Percentiles rank a stretch among this genome's conserved stretches.
Evolutionary conservation across 2,329 filamentous ascomycete genomes (phyloP).

Genomic region (Penicillium sp.): DNA sequence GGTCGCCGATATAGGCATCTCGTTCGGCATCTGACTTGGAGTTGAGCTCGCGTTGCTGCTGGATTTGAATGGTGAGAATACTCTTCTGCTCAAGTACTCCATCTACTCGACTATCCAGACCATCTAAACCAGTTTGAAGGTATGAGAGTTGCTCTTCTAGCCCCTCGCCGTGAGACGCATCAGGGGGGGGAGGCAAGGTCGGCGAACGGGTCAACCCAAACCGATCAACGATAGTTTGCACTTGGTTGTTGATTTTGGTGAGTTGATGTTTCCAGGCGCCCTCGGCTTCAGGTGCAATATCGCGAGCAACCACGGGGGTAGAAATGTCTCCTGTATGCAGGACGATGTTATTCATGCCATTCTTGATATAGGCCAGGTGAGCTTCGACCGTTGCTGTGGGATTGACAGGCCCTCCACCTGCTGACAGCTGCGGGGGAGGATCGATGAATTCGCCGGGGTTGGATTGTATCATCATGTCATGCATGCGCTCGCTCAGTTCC

Average conservation of each 20-base stretch:
- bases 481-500: slow-evolving; percentile 63
- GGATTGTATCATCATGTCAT: slow-evolving; percentile 60
- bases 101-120: slow-evolving; percentile 72
- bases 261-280: slow-evolving; percentile 47
- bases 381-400: slow-evolving; percentile 41
- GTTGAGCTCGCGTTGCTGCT: slow-evolving; percentile 91
- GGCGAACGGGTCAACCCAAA: slow-evolving; percentile 45
- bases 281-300: slow-evolving; percentile 44
- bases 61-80: slow-evolving; percentile 86
- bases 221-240: slow-evolving; percentile 58
- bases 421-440: slow-evolving; percentile 35
- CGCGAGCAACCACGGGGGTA: neutral
- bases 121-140: slow-evolving; percentile 76
- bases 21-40: slow-evolving; percentile 71
- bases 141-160: slow-evolving; percentile 69
- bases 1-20: slow-evolving; percentile 47
- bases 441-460: slow-evolving; percentile 37
- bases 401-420: slow-evolving; percentile 26
- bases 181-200: slow-evolving; percentile 58
- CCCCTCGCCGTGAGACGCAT: slow-evolving; percentile 52
- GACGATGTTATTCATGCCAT: slow-evolving; percentile 60
- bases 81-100: slow-evolving; percentile 81
- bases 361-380: slow-evolving; percentile 71
- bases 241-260: slow-evolving; percentile 61
- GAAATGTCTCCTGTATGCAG: slow-evolving; percentile 43